Conservation (phyloP, 176 grass and related monocot species). For the Sorghum bicolor region DNA sequence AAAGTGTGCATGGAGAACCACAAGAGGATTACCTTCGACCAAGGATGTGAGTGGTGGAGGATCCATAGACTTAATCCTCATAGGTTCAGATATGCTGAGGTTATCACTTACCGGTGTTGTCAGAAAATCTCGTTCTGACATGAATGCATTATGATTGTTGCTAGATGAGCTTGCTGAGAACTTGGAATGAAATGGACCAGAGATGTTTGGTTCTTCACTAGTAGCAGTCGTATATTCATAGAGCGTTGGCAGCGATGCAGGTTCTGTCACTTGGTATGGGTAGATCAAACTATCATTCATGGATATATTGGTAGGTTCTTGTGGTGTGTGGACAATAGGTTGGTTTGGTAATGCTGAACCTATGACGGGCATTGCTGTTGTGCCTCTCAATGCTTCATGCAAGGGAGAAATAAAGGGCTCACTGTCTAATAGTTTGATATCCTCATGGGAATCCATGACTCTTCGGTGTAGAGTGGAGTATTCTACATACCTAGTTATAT, state of each 20-base stretch:
- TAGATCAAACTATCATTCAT: neutral
- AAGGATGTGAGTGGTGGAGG: neutral
- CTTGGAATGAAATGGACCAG: neutral
- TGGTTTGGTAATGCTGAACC: neutral
- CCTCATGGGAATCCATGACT: neutral
- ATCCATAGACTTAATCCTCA: neutral
- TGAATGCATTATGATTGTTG: neutral
- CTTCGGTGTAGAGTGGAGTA: too few relatives aligned
- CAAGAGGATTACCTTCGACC: neutral
- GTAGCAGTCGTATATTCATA: neutral
- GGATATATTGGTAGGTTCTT: neutral
- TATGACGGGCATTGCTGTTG: neutral
- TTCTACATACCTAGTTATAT: too few relatives aligned
- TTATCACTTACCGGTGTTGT: too few relatives aligned
- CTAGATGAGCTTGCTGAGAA: neutral
- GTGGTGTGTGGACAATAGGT: neutral
- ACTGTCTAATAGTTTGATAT: neutral
- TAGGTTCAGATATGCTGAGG: neutral
- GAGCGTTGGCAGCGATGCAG: neutral
- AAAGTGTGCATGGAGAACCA: neutral
- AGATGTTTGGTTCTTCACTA: neutral
- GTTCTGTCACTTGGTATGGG: neutral
- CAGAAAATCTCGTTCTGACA: too few relatives aligned
- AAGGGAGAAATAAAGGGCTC: neutral
- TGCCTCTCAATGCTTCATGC: neutral